Percentiles rank a stretch among this genome's conserved stretches.
These are phyloP conservation scores for Arabidopsis lyrata DNA, from an alignment of 441 rosid genomes.

Conservation along the genomic window DNA sequence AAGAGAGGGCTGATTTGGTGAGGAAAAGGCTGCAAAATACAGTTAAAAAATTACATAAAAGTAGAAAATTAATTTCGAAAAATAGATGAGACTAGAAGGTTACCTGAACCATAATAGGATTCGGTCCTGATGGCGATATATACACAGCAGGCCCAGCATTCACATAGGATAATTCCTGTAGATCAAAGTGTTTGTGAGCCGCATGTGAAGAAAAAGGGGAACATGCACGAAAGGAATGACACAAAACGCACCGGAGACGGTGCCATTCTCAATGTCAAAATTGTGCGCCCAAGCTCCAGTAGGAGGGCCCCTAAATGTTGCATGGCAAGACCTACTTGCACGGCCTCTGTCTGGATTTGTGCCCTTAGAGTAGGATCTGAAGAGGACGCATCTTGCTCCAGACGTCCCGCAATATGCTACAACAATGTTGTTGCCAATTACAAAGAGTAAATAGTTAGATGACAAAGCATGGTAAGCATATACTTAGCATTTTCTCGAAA, in stretches of 20 bases:
- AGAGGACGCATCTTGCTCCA: slow-evolving; percentile 86
- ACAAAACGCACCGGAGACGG: slow-evolving; percentile 68
- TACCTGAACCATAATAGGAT: slow-evolving; percentile 76
- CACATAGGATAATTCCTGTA: slow-evolving; percentile 75
- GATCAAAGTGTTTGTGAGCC: slow-evolving; percentile 38
- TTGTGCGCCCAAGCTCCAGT: slow-evolving; percentile 95
- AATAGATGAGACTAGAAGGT: slow-evolving; percentile 32
- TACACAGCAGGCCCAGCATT: slow-evolving; percentile 94
- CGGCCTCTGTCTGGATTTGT: slow-evolving; percentile 82
- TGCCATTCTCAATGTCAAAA: slow-evolving; percentile 84
- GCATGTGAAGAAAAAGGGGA: slow-evolving; percentile 11
- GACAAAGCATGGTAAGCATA: slow-evolving; percentile 14
- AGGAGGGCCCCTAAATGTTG: slow-evolving; percentile 92
- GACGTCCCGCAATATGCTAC: slow-evolving; percentile 88
- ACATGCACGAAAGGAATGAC: background rate
- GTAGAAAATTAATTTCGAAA: background rate
- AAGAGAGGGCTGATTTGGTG: slow-evolving; percentile 81
- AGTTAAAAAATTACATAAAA: slow-evolving; percentile 12
- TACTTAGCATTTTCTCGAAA: background rate
- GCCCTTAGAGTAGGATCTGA: slow-evolving; percentile 66
- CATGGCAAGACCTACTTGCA: slow-evolving; percentile 79
- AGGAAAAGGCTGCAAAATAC: slow-evolving; percentile 83
- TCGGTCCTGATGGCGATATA: slow-evolving; percentile 51
- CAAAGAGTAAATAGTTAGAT: slow-evolving; percentile 57
- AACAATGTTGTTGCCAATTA: slow-evolving; percentile 68